These are phyloP conservation scores for Pichia rugopelliculosa DNA, from an alignment of 805 yeast species.

Conservation along the genomic window DNA sequence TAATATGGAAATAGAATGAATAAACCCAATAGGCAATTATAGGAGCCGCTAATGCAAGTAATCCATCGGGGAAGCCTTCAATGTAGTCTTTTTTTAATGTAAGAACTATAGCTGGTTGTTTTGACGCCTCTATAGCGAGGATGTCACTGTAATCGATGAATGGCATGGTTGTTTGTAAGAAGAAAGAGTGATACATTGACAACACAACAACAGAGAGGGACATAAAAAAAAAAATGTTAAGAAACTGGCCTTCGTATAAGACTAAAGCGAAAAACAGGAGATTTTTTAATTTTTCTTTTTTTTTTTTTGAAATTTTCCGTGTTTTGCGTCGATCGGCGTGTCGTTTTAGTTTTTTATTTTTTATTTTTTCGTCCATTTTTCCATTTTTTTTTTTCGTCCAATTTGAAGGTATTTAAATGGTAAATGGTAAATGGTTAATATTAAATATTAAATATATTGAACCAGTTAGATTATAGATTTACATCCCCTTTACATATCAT, in stretches of 20 bases:
- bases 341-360: background rate
- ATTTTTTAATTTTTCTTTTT: no score
- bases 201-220: no score
- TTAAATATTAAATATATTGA: no score
- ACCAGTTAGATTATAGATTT: no score
- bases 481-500: background rate
- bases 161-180: background rate
- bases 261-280: no score
- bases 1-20: conserved; percentile 62
- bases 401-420: conserved; percentile 26
- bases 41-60: conserved; percentile 61
- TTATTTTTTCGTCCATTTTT: background rate
- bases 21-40: conserved; percentile 78
- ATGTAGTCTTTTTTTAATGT: conserved; percentile 1
- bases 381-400: background rate
- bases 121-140: background rate
- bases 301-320: no score
- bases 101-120: background rate
- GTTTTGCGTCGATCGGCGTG: background rate
- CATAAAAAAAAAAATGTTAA: no score
- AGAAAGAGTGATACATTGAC: no score
- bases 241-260: no score
- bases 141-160: conserved; percentile 3
- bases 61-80: conserved; percentile 3
- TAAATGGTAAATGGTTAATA: no score